Percentiles rank a stretch among this genome's conserved stretches.
Conservation (phyloP, 306 rosid genomes). For the Malus asiatica region DNA sequence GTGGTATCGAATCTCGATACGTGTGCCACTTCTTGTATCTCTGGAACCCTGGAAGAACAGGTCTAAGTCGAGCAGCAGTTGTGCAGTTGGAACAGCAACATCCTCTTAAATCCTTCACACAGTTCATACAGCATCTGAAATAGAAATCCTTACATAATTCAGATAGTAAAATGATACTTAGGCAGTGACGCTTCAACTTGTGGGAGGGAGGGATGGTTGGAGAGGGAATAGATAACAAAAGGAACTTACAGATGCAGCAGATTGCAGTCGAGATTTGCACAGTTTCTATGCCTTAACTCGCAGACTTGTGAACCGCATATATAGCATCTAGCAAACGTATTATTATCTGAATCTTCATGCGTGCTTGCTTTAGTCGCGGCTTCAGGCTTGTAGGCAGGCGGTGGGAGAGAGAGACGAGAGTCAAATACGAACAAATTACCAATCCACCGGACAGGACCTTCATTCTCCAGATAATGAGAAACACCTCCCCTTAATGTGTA, state of each 20-base stretch:
- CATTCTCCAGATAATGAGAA: constrained; percentile 65
- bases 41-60: constrained; percentile 50
- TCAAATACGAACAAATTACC: constrained; percentile 93
- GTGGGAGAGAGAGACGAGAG: constrained; percentile 84
- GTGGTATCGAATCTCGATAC: constrained; percentile 52
- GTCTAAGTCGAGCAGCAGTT: constrained; percentile 72
- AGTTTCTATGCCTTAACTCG: constrained; percentile 80
- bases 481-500: constrained; percentile 84
- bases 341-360: constrained; percentile 27
- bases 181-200: neutral
- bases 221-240: neutral
- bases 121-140: constrained; percentile 66
- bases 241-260: constrained; percentile 75
- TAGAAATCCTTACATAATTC: neutral
- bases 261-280: constrained; percentile 93
- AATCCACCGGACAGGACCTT: constrained; percentile 74
- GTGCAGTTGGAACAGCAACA: constrained; percentile 76
- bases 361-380: constrained; percentile 27
- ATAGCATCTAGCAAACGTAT: constrained; percentile 66
- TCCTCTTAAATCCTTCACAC: constrained; percentile 58
- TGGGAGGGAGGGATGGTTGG: neutral
- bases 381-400: constrained; percentile 45
- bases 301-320: constrained; percentile 49
- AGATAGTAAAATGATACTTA: neutral
- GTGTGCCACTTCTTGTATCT: constrained; percentile 80